Percentiles rank a stretch among this genome's conserved stretches.
Conservation (phyloP, 2,329 filamentous ascomycete genomes). For the Monascus ruber region DNA sequence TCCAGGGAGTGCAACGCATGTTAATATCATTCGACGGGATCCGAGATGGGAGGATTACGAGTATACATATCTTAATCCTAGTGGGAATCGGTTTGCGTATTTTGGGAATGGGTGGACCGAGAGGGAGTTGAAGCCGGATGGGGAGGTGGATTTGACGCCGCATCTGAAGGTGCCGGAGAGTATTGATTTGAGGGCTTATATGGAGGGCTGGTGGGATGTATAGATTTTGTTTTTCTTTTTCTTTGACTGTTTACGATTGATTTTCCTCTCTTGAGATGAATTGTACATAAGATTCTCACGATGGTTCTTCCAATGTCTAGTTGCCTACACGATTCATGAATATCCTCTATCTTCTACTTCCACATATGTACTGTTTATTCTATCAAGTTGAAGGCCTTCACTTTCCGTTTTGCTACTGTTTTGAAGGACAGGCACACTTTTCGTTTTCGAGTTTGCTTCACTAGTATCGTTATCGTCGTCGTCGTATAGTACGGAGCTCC, state of each 20-base stretch:
- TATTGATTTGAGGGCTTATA: slow-evolving; percentile 49
- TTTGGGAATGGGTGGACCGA: slow-evolving; percentile 58
- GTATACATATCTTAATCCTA: slow-evolving; percentile 36
- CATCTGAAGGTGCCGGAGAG: slow-evolving; percentile 49
- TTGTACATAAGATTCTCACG: too few relatives aligned
- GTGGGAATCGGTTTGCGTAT: slow-evolving; percentile 40
- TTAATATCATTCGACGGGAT: slow-evolving; percentile 46
- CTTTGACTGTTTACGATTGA: too few relatives aligned
- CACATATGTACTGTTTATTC: not conserved
- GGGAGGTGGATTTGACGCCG: slow-evolving; percentile 44
- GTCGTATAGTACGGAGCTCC: too few relatives aligned
- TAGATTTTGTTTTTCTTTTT: slow-evolving; percentile 3
- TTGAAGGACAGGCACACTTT: too few relatives aligned
- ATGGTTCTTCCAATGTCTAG: too few relatives aligned
- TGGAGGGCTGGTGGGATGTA: slow-evolving; percentile 58
- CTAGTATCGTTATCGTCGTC: too few relatives aligned
- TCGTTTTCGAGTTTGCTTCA: too few relatives aligned
- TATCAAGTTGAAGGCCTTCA: not conserved
- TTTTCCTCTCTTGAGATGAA: too few relatives aligned
- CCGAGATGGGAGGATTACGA: slow-evolving; percentile 51
- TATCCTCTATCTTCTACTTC: too few relatives aligned
- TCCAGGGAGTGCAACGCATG: slow-evolving; percentile 55
- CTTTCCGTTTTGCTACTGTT: too few relatives aligned
- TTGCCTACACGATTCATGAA: too few relatives aligned
- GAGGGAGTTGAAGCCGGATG: slow-evolving; percentile 44